Conservation (phyloP, 2,329 filamentous ascomycete species). For the Juglanconis sp. region DNA sequence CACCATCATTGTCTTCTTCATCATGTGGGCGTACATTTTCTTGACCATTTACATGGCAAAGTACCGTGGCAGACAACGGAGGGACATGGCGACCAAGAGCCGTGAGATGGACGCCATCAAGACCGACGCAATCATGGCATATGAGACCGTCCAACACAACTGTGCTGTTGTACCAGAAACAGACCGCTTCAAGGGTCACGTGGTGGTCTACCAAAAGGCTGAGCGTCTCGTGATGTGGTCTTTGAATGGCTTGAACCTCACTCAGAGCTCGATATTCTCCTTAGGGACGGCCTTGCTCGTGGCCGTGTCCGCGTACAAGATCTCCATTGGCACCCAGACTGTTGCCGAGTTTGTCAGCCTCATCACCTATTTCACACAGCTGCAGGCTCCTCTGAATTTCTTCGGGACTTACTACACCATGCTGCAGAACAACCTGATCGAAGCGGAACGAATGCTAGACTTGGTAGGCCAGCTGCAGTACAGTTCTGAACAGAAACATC, state of each 20-base stretch:
- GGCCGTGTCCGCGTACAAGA: conserved; percentile 60
- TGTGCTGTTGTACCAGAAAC: conserved; percentile 59
- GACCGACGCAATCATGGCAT: conserved; percentile 47
- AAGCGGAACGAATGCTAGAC: conserved; percentile 44
- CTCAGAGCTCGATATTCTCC: conserved; percentile 62
- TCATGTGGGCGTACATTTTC: conserved; percentile 49
- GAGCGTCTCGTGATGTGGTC: conserved; percentile 56
- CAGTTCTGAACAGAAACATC: not conserved
- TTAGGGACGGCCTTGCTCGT: conserved; percentile 58
- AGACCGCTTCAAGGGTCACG: conserved; percentile 52
- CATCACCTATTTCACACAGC: conserved; percentile 58
- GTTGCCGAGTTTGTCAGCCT: conserved; percentile 57
- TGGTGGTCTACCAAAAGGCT: conserved; percentile 53
- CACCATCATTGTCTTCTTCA: conserved; percentile 44
- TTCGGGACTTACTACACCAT: conserved; percentile 50
- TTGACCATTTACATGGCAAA: conserved; percentile 50
- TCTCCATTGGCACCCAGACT: conserved; percentile 49
- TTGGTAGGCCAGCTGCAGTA: conserved; percentile 21
- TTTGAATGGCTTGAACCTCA: conserved; percentile 57
- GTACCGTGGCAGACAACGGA: conserved; percentile 39
- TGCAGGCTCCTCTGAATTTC: conserved; percentile 60
- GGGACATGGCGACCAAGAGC: conserved; percentile 41
- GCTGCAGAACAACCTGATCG: conserved; percentile 44
- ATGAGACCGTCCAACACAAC: conserved; percentile 62
- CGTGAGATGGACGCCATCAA: conserved; percentile 48